Base-by-base conservation (phyloP, 192 early-diverging fungal genomes). In the Neocallimastix lanati region DNA sequence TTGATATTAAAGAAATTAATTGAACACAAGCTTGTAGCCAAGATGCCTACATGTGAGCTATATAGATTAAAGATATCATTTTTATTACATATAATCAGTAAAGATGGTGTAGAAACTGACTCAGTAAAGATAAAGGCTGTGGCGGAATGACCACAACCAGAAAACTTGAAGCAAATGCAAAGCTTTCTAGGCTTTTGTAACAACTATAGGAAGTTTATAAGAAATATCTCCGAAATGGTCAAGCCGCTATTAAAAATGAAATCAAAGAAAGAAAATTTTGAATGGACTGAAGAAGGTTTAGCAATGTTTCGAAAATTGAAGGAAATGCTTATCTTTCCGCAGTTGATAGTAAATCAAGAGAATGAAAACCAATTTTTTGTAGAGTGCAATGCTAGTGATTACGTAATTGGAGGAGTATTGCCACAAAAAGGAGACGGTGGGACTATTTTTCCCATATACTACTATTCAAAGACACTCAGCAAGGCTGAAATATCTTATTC, bases 1-100 rank as follows among this genome's bases (percentile, higher is more conserved):
- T 7, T 25, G 2, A 80, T 86, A 6, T 80, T 88, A 28, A 6
- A 82, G 25, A 28, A 50, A 38, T 79, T 87, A 16, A 28, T 67
- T 13, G 79, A 86, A 16, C 76, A 82, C 78, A 78, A 76, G 40
- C 77, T 87, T 21, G 79, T 79, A 27, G 38, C 82, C 28, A 87
- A 87, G 67, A 82, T 82, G 13, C 79, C 78, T 28, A 88, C 86
- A 76, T 85, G 85, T 77, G 16, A 78, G 25, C 85, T 82, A 58
- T 29, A 76, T 28, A n/a, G 82, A 78, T 25, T 38, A 1, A 33
- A 82, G 40, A 7, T 84, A 15, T 77, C 30, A 80, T 79, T 27
- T 77, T 33, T 81, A 28, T 77, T 83, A 16, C 83, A 85, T 77
- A 50, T 87, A 28, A 77, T 88, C 28, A 79, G 81, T 2, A 28